Base-by-base conservation (phyloP, 129 eudicot species). In the Artemisia annua region DNA sequence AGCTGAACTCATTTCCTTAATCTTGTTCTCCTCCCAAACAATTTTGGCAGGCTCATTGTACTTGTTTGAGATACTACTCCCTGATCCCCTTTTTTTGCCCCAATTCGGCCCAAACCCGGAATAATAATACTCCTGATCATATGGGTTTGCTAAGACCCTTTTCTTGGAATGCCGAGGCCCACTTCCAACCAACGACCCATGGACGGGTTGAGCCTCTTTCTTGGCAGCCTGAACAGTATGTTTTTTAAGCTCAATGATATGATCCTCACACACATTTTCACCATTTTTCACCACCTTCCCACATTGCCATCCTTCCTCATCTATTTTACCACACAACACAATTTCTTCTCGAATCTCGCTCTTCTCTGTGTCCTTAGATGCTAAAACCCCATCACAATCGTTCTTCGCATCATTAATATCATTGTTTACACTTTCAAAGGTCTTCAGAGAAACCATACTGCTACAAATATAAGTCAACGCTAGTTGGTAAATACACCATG, bases 61-160 rank as follows among this genome's bases (percentile, higher is more conserved):
- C 24, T 22, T 22, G 26, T 16, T 17, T n/a, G 62, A 56, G 62
- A 22, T 56, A 56, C 20, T 56, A 56, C 28, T 22, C 62, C 11
- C 24, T 0, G 62, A 56, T 3, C 88, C 83, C 75, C 92, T 84
- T 66, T 74, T 86, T 76, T 83, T 86, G 49, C 93, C 93, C 97
- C 97, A 91, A 18, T 77, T 66, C 9, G 96, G 97, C 28, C 97
- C 92, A 53, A 91, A 91, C 56, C 96, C 97, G 0, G 92, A 83
- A 71, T 91, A 86, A 55, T 91, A 91, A 56, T 81, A 86, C 39
- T 73, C 82, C 44, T 35, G 44, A 11, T 83, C 86, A 48, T 85
- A 20, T 1, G 91, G 87, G 43, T 81, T 69, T 2, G 48, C 26
- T 0, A 70, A 9, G 7, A 69, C 11, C 28, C 68, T 59, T 8